Evolutionary conservation across 371 early-diverging fungal species (phyloP), one percentile per base, ranked within the genome.

Genomic region (Dentiscutata heterogama): DNA sequence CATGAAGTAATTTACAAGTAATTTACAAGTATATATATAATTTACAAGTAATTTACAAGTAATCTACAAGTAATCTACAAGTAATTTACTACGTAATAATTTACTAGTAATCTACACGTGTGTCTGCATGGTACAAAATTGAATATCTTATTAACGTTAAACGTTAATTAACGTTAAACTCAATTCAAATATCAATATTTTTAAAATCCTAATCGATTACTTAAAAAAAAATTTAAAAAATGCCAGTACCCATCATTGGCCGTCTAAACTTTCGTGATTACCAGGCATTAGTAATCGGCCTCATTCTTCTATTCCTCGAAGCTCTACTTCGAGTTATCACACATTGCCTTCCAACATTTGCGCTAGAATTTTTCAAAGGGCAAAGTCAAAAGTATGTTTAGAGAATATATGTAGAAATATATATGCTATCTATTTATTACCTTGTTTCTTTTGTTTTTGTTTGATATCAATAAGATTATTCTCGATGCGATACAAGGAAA

Each of bases 231-330:
- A 14, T 35, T 25, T 25, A 25, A 68, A 70, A 1, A 50, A 79
- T 83, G 78, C 58, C 22, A 20, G 58, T 91, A 82, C 91, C 91
- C 14, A 88, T 91, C 68, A 76, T 91, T 68, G 88, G 88, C 68
- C 85, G 91, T 5, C 75, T 91, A 11, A 80, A 87, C 31, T 84
- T 89, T 58, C 86, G 90, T 53, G 93, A 93, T 70, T 88, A 88
- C 79, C 78, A 76, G 53, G 84, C 86, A 29, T 86, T 96, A 42
- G 58, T 91, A 27, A 83, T 94, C 65, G 94, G 95, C 16, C 85
- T 94, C 53, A 78, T 89, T 51, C 89, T 95, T 83, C 90, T 96
- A 70, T 81, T 91, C 7, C 82, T 91, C 64, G 96, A 96, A 83
- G 90, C 89, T 65, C 64, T 94, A 58, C 86, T 94, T 70, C 88